Percentiles rank a stretch among this genome's conserved stretches.
phyloP scores from a whole-genome alignment of 1,139 yeast species.

The Kodamaea sp. region DNA sequence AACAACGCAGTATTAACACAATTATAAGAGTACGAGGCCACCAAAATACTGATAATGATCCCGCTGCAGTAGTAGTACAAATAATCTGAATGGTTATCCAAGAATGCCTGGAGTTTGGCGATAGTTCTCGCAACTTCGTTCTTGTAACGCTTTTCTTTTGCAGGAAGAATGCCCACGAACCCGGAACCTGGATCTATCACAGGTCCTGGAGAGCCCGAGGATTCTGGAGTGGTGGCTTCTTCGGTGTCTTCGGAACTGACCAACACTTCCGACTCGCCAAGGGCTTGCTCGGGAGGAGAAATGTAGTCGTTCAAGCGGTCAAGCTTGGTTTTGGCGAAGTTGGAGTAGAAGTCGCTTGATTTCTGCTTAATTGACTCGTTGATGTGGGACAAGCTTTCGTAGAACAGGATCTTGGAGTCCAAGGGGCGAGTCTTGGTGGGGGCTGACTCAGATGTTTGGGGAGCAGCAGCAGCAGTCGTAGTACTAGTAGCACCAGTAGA shows the following conservation, averaged over 20 bases:
- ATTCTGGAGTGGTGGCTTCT: neutral
- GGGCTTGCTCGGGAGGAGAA: slow-evolving; percentile 1
- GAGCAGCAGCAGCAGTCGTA: neutral
- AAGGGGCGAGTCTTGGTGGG: neutral
- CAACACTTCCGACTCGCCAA: neutral
- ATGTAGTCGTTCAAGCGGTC: slow-evolving; percentile 21
- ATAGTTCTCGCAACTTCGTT: slow-evolving; percentile 3
- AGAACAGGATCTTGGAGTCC: slow-evolving; percentile 22
- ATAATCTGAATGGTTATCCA: slow-evolving; percentile 22
- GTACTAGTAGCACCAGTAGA: slow-evolving; percentile 1
- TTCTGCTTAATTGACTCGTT: slow-evolving; percentile 29
- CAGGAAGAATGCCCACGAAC: neutral
- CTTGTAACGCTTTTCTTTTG: neutral
- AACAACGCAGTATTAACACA: neutral
- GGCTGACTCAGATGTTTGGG: neutral
- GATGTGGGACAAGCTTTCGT: slow-evolving; percentile 27
- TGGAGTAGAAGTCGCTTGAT: slow-evolving; percentile 26
- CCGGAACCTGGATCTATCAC: neutral
- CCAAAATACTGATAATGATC: slow-evolving; percentile 1
- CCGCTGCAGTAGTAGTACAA: slow-evolving; percentile 17
- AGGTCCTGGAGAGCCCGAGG: neutral
- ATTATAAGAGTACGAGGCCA: neutral
- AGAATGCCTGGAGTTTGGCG: slow-evolving; percentile 12
- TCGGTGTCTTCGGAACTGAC: neutral
- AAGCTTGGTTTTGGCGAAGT: slow-evolving; percentile 19